A percentile compares a stretch with the other conserved stretches of the same genome.
phyloP scores from a whole-genome alignment of 495 filamentous ascomycete genomes.

The Aspergillus bridgeri region DNA sequence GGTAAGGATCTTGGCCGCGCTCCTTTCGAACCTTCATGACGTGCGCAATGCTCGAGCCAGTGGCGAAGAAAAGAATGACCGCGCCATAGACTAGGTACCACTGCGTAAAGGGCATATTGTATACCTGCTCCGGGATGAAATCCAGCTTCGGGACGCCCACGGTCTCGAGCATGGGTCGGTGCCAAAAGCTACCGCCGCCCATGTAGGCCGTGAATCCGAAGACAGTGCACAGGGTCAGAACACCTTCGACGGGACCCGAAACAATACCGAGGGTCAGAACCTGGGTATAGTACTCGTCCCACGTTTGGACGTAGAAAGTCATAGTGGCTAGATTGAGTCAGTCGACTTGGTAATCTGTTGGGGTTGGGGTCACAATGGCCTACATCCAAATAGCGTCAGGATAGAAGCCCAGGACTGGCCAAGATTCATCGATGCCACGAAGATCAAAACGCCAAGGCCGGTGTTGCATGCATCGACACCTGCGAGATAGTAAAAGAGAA shows the following conservation, averaged over 20 bases:
- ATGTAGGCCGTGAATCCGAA: constrained; percentile 81
- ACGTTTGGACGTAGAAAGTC: constrained; percentile 97
- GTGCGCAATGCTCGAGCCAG: constrained; percentile 64
- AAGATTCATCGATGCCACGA: constrained; percentile 85
- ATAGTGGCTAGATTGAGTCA: constrained; percentile 55
- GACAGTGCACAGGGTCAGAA: constrained; percentile 76
- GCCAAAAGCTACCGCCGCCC: constrained; percentile 91
- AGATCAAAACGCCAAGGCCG: constrained; percentile 86
- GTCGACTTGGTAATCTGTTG: constrained; percentile 4
- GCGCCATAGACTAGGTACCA: constrained; percentile 94
- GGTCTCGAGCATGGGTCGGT: constrained; percentile 69
- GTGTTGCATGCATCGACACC: constrained; percentile 95
- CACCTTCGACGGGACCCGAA: constrained; percentile 93
- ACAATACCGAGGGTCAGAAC: constrained; percentile 88
- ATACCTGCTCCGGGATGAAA: constrained; percentile 64
- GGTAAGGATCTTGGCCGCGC: constrained; percentile 63
- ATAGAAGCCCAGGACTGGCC: constrained; percentile 91
- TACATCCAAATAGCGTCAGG: constrained; percentile 77
- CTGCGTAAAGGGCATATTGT: constrained; percentile 77
- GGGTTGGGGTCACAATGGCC: constrained; percentile 17
- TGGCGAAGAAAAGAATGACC: constrained; percentile 80
- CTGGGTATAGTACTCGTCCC: constrained; percentile 98
- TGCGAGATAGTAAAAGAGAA: constrained; percentile 19
- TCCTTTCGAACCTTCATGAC: constrained; percentile 76
- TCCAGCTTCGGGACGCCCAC: constrained; percentile 63